phyloP scores from a whole-genome alignment of 2,329 filamentous ascomycete genomes.

The Fusarium ramigenum region DNA sequence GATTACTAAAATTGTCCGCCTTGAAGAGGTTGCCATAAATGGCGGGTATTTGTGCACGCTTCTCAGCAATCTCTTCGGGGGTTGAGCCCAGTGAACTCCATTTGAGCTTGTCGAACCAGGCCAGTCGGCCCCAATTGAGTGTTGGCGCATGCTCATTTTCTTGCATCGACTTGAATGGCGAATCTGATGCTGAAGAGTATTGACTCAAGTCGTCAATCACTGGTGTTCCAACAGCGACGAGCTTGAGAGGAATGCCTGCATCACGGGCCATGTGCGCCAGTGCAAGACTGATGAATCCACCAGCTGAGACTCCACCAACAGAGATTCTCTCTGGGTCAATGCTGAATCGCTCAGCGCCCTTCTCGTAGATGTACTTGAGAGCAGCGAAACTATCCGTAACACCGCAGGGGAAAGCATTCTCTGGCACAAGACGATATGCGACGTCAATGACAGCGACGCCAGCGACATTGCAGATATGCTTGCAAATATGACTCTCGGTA shows the following conservation, averaged over 20 bases:
- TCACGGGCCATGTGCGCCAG: conserved; percentile 7
- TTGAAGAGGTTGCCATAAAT: conserved; percentile 2
- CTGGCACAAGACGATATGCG: background rate
- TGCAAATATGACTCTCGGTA: conserved; percentile 60
- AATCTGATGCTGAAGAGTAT: conserved; percentile 8
- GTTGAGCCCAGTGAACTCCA: background rate
- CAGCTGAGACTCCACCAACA: background rate
- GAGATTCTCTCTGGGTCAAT: background rate
- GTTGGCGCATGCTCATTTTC: conserved; percentile 12
- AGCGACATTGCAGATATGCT: conserved; percentile 55
- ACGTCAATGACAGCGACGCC: conserved; percentile 58
- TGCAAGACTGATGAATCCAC: conserved; percentile 6
- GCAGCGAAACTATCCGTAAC: conserved; percentile 6
- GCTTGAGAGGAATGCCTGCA: background rate
- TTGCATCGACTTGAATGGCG: background rate
- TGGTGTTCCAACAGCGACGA: conserved; percentile 5
- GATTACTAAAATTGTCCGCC: background rate
- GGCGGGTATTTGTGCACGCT: background rate
- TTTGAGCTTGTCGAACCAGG: conserved; percentile 17
- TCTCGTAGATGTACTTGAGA: conserved; percentile 6
- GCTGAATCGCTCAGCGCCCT: background rate
- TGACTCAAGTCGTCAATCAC: conserved; percentile 3
- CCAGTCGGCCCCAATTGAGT: background rate
- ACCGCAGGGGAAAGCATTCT: conserved; percentile 6
- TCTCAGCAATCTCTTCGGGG: background rate